Percentiles rank a stretch among this genome's conserved stretches.
These are phyloP conservation scores for Croton setiger DNA, from an alignment of 441 rosid genomes.

Conservation along the genomic window DNA sequence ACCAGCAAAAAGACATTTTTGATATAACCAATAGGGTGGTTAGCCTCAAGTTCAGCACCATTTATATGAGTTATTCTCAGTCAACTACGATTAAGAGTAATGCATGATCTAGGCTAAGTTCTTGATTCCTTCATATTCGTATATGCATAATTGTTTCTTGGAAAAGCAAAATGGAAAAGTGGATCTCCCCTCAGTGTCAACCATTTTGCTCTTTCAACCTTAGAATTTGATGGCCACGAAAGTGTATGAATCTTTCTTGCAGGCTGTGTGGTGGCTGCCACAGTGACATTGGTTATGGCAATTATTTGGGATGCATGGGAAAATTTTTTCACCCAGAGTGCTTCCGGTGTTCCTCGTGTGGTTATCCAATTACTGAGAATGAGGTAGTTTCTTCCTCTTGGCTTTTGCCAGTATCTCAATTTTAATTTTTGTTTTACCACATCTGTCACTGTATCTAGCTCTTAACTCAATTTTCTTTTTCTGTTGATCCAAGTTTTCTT, in stretches of 20 bases:
- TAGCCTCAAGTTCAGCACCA: neutral
- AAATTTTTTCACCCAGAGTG: conserved; percentile 82
- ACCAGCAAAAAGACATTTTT: neutral
- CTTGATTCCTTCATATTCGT: neutral
- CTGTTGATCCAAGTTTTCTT: conserved; percentile 72
- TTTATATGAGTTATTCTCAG: neutral
- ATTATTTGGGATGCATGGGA: conserved; percentile 83
- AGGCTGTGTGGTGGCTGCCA: conserved; percentile 78
- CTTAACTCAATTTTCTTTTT: conserved; percentile 27
- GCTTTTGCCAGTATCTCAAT: neutral
- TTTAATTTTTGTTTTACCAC: neutral
- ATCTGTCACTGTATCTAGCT: neutral
- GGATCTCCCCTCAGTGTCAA: neutral
- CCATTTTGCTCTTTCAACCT: neutral
- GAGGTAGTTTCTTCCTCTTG: conserved; percentile 47
- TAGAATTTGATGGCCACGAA: neutral
- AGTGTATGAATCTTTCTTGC: conserved; percentile 20
- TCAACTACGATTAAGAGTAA: neutral
- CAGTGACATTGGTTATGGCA: conserved; percentile 55
- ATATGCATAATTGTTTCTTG: neutral
- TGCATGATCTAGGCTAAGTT: neutral
- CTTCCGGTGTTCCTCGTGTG: conserved; percentile 66
- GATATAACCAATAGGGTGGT: neutral
- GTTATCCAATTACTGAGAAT: conserved; percentile 64
- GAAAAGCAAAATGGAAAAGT: neutral